Base-by-base conservation (phyloP, 768 basidiomycete species). In the Suillus variegatus region DNA sequence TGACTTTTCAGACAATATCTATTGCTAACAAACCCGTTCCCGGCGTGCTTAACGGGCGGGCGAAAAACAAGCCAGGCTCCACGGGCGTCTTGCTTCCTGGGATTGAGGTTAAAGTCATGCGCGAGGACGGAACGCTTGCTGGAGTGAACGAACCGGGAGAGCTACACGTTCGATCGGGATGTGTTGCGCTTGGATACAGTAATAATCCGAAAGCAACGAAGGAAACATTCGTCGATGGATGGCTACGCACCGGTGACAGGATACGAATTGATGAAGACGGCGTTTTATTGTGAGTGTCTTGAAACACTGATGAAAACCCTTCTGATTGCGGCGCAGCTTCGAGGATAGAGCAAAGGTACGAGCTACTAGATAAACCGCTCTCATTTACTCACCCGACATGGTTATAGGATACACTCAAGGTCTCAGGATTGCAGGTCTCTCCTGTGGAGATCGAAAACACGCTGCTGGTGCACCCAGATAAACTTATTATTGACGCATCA, bases 371-470 rank as follows among this genome's bases (percentile, higher is more conserved):
- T 69, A 73, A 56, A 6, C 12, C 55, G n/a, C 5, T 52, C 18
- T 12, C 60, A 36, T 25, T 36, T 6, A 22, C 25, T 61, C 52
- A 9, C 40, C 14, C 36, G 60, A 44, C 14, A 60, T 56, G 28
- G 58, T 18, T 25, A 28, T 32, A 92, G 88, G 93, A 94, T 71
- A 92, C 87, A 0, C 80, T 94, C 25, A 94, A 94, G 72, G 83
- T 94, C 3, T 92, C 90, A 0, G 93, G 92, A 4, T 81, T 80
- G 58, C 93, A 94, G 75, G 93, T 94, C 0, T 92, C 93, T 0
- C 93, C 92, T 0, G 82, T 84, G 20, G 92, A 94, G 72, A 89
- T 94, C 61, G 93, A 94, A 72, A 81, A 86, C 35, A 83, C 82
- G 28, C 77, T 94, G 2, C 81, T 88, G 22, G 80, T 80, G 0